Conservation (phyloP, 2,329 filamentous ascomycete species). For the Biscogniauxia marginata region DNA sequence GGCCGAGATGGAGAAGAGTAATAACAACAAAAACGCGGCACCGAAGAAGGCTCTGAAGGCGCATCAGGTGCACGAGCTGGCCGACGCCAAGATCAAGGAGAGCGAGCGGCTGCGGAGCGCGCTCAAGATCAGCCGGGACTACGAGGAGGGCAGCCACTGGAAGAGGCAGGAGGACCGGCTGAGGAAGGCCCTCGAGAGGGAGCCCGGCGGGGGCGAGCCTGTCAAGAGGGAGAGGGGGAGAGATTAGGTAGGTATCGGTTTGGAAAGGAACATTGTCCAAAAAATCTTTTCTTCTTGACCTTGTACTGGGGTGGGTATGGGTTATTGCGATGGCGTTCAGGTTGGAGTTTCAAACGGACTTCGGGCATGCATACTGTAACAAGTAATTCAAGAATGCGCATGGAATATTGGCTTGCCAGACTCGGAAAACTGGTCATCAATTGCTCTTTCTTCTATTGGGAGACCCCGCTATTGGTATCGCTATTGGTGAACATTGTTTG, state of each 20-base stretch:
- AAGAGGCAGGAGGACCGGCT: slow-evolving; percentile 74
- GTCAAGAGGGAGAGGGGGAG: slow-evolving; percentile 1
- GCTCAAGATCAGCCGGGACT: slow-evolving; percentile 81
- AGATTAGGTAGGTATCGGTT: slow-evolving; percentile 5
- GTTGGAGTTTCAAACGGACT: slow-evolving; percentile 1
- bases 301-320: slow-evolving; percentile 14
- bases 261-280: neutral
- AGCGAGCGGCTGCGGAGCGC: slow-evolving; percentile 84
- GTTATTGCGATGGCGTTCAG: slow-evolving; percentile 16
- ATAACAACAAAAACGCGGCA: slow-evolving; percentile 37
- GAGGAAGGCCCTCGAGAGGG: slow-evolving; percentile 43
- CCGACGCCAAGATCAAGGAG: slow-evolving; percentile 94
- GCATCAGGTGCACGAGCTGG: slow-evolving; percentile 94
- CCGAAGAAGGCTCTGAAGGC: slow-evolving; percentile 67
- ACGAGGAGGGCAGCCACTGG: slow-evolving; percentile 85
- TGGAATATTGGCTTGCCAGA: too few species aligned
- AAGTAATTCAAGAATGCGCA: too few species aligned
- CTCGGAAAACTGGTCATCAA: too few species aligned
- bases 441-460: neutral
- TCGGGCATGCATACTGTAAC: too few species aligned
- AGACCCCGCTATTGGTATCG: neutral
- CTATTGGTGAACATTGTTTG: too few species aligned
- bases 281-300: neutral
- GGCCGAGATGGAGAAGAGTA: slow-evolving; percentile 55
- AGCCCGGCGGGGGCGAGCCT: slow-evolving; percentile 15